Conservation (phyloP, 805 yeast species). For the Yarrowia sp. region DNA sequence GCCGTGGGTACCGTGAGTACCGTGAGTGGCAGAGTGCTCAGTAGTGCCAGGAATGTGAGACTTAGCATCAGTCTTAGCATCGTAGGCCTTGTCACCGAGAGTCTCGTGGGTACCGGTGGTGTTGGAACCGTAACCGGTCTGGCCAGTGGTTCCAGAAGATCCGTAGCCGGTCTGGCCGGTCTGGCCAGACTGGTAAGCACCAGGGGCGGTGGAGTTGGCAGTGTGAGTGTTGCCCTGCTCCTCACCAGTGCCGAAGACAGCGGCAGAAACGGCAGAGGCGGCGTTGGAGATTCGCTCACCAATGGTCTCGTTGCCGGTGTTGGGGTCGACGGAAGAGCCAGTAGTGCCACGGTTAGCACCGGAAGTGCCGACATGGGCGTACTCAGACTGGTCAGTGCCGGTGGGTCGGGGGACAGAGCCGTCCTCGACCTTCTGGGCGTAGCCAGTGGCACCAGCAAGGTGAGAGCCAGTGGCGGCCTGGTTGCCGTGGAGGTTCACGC, state of each 20-base stretch:
- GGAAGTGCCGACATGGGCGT: background rate
- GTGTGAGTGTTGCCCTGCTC: conserved; percentile 16
- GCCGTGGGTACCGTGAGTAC: background rate
- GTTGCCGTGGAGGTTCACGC: conserved; percentile 6
- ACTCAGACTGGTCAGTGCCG: background rate
- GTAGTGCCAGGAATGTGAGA: conserved; percentile 8
- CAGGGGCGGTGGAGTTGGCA: conserved; percentile 6
- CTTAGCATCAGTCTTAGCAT: background rate
- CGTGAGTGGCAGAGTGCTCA: conserved; percentile 8
- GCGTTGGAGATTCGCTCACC: conserved; percentile 12
- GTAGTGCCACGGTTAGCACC: background rate
- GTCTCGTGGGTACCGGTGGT: conserved; percentile 1
- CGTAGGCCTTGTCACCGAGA: conserved; percentile 14
- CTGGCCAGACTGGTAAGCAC: conserved; percentile 10
- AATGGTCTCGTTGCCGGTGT: background rate
- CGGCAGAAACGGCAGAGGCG: conserved; percentile 23
- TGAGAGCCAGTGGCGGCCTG: conserved; percentile 4
- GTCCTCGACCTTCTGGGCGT: background rate
- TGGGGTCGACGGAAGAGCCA: background rate
- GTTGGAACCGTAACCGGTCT: conserved; percentile 2
- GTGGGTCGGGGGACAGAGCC: background rate
- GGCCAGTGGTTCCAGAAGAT: background rate
- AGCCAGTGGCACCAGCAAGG: conserved; percentile 18
- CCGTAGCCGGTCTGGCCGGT: background rate
- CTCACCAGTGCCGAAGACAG: conserved; percentile 16